A percentile compares a stretch with the other conserved stretches of the same genome.
These are phyloP conservation scores for Leersia perrieri DNA, from an alignment of 176 grass and related monocot genomes.

Conservation along the genomic window DNA sequence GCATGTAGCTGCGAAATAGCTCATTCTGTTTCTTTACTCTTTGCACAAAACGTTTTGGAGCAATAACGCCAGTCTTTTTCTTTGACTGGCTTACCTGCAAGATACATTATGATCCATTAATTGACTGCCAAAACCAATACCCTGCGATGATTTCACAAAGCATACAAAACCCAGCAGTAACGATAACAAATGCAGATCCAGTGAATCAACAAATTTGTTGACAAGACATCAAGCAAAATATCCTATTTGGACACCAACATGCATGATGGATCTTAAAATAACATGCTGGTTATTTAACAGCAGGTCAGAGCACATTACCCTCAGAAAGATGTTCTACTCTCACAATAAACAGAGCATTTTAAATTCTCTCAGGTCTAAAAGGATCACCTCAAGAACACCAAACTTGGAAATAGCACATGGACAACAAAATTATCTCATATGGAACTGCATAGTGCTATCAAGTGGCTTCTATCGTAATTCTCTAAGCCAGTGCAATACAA, in stretches of 20 bases:
- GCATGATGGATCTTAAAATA: background rate
- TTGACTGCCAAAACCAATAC: background rate
- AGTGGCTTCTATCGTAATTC: constrained; percentile 1
- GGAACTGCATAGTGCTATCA: background rate
- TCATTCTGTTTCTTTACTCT: constrained; percentile 99
- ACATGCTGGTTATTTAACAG: background rate
- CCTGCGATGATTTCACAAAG: background rate
- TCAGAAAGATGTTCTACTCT: constrained; percentile 8
- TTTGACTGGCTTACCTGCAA: constrained; percentile 88
- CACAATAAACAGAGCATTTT: background rate
- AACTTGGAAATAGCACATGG: background rate
- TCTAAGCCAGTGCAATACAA: background rate
- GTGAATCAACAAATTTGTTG: background rate
- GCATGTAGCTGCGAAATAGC: constrained; percentile 96
- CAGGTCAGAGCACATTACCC: background rate
- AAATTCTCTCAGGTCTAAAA: background rate
- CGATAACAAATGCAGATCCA: background rate
- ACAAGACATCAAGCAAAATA: background rate
- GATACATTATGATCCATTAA: constrained; percentile 14
- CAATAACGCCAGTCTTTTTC: constrained; percentile 98
- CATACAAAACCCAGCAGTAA: constrained; percentile 30
- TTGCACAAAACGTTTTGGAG: constrained; percentile 96
- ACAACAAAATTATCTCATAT: background rate
- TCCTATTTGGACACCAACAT: background rate
- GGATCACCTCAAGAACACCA: background rate